These are phyloP conservation scores for Artomyces pyxidatus DNA, from an alignment of 768 basidiomycete genomes.

Conservation along the genomic window DNA sequence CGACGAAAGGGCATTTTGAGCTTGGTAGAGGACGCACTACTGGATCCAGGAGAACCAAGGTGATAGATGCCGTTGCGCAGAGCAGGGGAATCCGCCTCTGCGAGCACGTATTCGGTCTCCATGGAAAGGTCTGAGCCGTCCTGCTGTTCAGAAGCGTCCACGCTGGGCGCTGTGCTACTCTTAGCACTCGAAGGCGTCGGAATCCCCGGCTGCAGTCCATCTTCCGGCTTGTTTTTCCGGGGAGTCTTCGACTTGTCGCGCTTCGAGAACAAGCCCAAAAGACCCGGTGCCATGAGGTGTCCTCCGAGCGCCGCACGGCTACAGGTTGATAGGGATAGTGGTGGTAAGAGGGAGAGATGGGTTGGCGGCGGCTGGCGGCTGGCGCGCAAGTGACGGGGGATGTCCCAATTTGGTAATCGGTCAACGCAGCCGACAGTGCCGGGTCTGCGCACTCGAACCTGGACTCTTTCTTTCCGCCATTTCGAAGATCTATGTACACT, in stretches of 20 bases:
- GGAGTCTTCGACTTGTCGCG: constrained; percentile 4
- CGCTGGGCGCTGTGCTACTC: constrained; percentile 4
- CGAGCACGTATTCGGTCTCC: constrained; percentile 14
- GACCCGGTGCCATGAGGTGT: constrained; percentile 3
- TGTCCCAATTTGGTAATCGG: no score
- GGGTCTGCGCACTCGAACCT: no score
- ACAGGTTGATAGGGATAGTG: not conserved
- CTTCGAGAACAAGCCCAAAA: constrained; percentile 11
- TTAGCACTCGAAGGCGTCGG: constrained; percentile 1
- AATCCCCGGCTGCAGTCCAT: not conserved
- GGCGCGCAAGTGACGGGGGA: no score
- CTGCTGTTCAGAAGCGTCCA: constrained; percentile 5
- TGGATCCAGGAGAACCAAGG: constrained; percentile 12
- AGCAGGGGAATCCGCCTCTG: constrained; percentile 10
- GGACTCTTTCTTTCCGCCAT: no score
- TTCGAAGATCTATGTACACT: no score
- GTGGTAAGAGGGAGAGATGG: not conserved
- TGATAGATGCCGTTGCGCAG: not conserved
- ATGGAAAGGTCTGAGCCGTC: constrained; percentile 10
- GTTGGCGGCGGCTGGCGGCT: no score
- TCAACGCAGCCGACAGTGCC: no score
- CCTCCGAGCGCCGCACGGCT: not conserved
- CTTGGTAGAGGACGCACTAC: constrained; percentile 33
- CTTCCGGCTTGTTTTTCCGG: not conserved
- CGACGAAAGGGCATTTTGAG: constrained; percentile 38